Percentiles rank a stretch among this genome's conserved stretches.
Conservation (phyloP, 768 basidiomycete species). For the Boletus rubroflammeus region DNA sequence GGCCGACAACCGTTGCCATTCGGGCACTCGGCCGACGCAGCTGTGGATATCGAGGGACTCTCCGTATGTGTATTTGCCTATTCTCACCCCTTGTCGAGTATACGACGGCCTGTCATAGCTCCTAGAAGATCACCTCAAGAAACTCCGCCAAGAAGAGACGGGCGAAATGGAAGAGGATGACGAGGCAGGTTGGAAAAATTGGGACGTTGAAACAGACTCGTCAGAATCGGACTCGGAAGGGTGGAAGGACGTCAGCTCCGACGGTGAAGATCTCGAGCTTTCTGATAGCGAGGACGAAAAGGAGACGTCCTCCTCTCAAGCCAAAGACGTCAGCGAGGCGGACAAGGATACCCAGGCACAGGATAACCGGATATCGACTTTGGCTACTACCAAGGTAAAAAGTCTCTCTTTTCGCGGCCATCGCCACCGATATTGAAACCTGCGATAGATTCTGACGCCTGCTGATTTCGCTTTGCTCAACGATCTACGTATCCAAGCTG, state of each 20-base stretch:
- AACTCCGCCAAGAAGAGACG: constrained; percentile 60
- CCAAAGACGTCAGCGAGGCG: neutral
- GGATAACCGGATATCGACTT: constrained; percentile 49
- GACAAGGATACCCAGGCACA: constrained; percentile 25
- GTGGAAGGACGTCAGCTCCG: constrained; percentile 79
- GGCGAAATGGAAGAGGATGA: constrained; percentile 58
- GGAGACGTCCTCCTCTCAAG: constrained; percentile 14
- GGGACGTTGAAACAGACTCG: constrained; percentile 80
- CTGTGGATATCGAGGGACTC: constrained; percentile 87
- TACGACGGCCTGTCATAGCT: constrained; percentile 45
- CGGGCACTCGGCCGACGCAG: constrained; percentile 72
- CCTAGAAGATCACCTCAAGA: constrained; percentile 80
- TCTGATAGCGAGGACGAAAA: constrained; percentile 83
- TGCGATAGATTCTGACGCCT: constrained; percentile 84
- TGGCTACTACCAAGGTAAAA: constrained; percentile 77
- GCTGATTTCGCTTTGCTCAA: constrained; percentile 92
- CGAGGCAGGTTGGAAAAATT: constrained; percentile 77
- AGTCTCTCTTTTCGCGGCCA: neutral
- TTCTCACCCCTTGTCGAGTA: neutral
- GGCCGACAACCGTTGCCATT: constrained; percentile 73
- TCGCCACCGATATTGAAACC: neutral
- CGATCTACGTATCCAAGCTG: constrained; percentile 81
- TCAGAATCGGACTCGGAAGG: constrained; percentile 57
- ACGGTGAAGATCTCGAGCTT: constrained; percentile 64
- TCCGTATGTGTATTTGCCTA: constrained; percentile 47